Conservation (phyloP, 352 stramenopile species). For the Phytophthora colocasiae region DNA sequence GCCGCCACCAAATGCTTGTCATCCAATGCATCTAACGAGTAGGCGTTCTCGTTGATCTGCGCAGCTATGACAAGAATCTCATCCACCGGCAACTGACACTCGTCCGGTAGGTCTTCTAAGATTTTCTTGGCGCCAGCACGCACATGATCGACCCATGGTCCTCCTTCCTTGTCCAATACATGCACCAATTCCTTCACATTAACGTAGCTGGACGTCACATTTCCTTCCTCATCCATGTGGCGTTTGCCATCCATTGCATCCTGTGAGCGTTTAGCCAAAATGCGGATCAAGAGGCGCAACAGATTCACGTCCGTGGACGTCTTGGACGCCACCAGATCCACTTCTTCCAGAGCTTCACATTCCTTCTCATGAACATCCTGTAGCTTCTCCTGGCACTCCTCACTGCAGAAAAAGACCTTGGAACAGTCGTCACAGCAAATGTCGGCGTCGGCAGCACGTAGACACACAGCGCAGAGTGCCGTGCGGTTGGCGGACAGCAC, state of each 20-base stretch:
- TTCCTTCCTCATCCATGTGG: conserved; percentile 23
- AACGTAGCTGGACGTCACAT: conserved; percentile 32
- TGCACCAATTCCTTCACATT: conserved; percentile 53
- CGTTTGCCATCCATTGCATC: conserved; percentile 31
- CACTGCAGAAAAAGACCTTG: conserved; percentile 58
- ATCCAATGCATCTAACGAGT: conserved; percentile 51
- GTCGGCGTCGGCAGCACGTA: conserved; percentile 47
- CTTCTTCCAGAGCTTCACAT: conserved; percentile 53
- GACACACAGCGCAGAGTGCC: conserved; percentile 52
- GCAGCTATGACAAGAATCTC: conserved; percentile 55
- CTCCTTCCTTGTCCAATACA: conserved; percentile 36
- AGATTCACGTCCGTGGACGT: conserved; percentile 47
- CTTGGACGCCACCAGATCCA: conserved; percentile 51
- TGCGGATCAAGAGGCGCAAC: conserved; percentile 51
- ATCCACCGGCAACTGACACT: conserved; percentile 46
- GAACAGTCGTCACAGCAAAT: conserved; percentile 63
- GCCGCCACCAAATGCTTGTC: conserved; percentile 44
- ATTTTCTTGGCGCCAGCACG: conserved; percentile 38
- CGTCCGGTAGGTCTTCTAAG: conserved; percentile 41
- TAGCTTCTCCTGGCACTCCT: conserved; percentile 42
- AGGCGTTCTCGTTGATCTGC: conserved; percentile 64
- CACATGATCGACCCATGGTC: conserved; percentile 44
- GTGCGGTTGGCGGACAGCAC: conserved; percentile 39
- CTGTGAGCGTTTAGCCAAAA: conserved; percentile 38
- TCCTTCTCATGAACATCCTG: conserved; percentile 52